Conservation (phyloP, 1,139 yeast species). For the Spathaspora sp. region DNA sequence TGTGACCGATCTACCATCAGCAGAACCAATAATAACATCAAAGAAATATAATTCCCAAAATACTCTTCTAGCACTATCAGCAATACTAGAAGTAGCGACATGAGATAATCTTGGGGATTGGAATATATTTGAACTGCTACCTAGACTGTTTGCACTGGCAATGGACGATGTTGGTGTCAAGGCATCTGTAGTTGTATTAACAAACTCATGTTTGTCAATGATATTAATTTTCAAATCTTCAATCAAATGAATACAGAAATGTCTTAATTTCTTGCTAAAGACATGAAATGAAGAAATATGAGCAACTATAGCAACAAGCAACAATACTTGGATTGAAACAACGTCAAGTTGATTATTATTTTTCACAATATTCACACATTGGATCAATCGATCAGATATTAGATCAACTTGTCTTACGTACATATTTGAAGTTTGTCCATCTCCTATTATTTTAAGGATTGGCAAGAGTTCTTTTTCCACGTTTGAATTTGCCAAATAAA, state of each 20-base stretch:
- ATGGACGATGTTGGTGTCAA: conserved; percentile 8
- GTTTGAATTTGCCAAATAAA: conserved; percentile 28
- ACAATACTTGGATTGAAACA: conserved; percentile 38
- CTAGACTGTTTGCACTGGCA: conserved; percentile 5
- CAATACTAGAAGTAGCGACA: conserved; percentile 16
- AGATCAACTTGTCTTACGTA: conserved; percentile 31
- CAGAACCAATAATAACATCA: conserved; percentile 51
- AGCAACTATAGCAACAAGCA: conserved; percentile 38
- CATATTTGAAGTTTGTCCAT: conserved; percentile 38
- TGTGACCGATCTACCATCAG: conserved; percentile 49
- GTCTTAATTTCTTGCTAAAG: conserved; percentile 37
- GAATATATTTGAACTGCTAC: conserved; percentile 6
- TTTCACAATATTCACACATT: conserved; percentile 32
- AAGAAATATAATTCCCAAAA: conserved; percentile 51
- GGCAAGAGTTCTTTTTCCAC: conserved; percentile 38
- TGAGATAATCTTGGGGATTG: conserved; percentile 17
- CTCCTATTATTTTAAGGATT: conserved; percentile 46
- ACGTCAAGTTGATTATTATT: conserved; percentile 27
- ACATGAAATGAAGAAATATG: conserved; percentile 50
- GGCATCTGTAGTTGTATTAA: conserved; percentile 5
- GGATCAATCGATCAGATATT: conserved; percentile 32
- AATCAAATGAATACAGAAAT: conserved; percentile 35
- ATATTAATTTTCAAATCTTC: conserved; percentile 32
- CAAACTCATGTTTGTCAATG: conserved; percentile 24
- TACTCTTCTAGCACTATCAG: conserved; percentile 41